These are phyloP conservation scores for Phialocephala subalpina DNA, from an alignment of 2,329 filamentous ascomycete genomes.

Conservation along the genomic window DNA sequence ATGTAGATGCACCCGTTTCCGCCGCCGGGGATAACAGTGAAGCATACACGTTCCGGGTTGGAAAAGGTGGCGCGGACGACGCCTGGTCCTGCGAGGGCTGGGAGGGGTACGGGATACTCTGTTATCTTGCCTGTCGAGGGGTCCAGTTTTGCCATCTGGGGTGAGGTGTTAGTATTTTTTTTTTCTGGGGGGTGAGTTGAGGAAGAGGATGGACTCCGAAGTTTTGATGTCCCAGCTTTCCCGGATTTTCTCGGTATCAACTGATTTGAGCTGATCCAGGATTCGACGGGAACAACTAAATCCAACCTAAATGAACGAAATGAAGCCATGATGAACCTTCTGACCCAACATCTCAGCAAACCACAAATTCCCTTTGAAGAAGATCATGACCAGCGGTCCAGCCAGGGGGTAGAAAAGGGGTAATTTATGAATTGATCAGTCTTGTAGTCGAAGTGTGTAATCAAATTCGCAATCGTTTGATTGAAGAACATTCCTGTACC, in stretches of 20 bases:
- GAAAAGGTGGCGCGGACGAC: neutral
- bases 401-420: neutral
- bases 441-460: slow-evolving; percentile 1
- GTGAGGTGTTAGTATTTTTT: neutral
- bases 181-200: neutral
- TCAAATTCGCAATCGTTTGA: slow-evolving; percentile 1
- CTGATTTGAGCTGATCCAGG: too few species aligned
- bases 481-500: slow-evolving; percentile 1
- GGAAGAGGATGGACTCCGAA: too few species aligned
- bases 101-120: neutral
- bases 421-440: slow-evolving; percentile 4
- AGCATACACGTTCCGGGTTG: neutral
- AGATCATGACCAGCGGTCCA: neutral
- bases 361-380: neutral
- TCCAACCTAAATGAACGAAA: too few species aligned
- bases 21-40: neutral
- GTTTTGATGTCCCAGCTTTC: too few species aligned
- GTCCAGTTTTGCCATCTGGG: neutral
- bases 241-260: too few species aligned
- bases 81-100: neutral
- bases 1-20: neutral
- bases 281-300: too few species aligned
- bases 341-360: neutral
- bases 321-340: too few species aligned
- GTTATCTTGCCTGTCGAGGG: neutral